phyloP scores from a whole-genome alignment of 805 yeast species.

The Spencermartinsiella europaea region DNA sequence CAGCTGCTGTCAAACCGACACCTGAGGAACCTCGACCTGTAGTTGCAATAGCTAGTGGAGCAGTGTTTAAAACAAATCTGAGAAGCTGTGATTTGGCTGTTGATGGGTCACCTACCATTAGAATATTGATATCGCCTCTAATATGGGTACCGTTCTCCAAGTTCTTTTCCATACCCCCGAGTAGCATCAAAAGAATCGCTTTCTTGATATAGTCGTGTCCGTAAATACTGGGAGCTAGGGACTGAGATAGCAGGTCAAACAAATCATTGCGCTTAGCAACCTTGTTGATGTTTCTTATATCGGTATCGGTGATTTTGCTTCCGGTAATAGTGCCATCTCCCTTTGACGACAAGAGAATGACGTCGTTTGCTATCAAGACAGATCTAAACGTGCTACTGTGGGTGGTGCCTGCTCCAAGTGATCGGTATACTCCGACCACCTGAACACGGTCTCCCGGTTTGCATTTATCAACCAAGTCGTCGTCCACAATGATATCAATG shows the following conservation, averaged over 20 bases:
- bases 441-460: slow-evolving; percentile 97
- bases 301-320: slow-evolving; percentile 67
- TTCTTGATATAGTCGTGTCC: slow-evolving; percentile 89
- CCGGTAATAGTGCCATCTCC: slow-evolving; percentile 71
- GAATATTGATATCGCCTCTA: slow-evolving; percentile 93
- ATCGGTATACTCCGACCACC: slow-evolving; percentile 88
- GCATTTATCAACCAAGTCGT: slow-evolving; percentile 83
- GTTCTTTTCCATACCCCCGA: slow-evolving; percentile 94
- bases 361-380: slow-evolving; percentile 80
- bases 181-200: slow-evolving; percentile 82
- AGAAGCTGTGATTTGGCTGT: slow-evolving; percentile 96
- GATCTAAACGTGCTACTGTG: slow-evolving; percentile 69
- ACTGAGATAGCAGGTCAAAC: slow-evolving; percentile 73
- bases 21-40: slow-evolving; percentile 99
- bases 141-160: slow-evolving; percentile 92
- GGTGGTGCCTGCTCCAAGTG: slow-evolving; percentile 58
- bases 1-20: slow-evolving; percentile 99
- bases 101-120: slow-evolving; percentile 98
- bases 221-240: slow-evolving; percentile 93
- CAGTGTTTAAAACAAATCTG: slow-evolving; percentile 91
- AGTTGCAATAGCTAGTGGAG: slow-evolving; percentile 92
- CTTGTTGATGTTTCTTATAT: slow-evolving; percentile 80
- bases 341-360: slow-evolving; percentile 81
- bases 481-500: slow-evolving; percentile 87
- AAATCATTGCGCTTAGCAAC: slow-evolving; percentile 65